Base-by-base conservation (phyloP, 2,329 filamentous ascomycete species). In the Microascus cirrosus region DNA sequence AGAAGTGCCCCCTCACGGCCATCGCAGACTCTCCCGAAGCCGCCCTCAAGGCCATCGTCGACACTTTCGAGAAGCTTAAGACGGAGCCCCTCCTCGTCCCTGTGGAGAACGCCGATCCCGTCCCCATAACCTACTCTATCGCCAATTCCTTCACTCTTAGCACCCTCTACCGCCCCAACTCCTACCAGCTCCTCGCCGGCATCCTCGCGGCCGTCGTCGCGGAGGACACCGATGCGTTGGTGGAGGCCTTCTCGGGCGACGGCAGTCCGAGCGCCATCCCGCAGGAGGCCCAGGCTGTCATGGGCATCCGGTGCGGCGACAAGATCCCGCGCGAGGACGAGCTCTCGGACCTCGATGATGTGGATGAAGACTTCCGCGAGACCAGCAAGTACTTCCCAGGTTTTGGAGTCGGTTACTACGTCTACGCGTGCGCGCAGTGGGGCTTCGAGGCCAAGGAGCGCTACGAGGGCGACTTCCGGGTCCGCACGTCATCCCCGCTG, bases 111-210 rank as follows among this genome's bases (percentile, higher is more conserved):
- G 70, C 71, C 22, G 67, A 79, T 32, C 77, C 78, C 0, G 68
- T 74, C 58, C 63, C 81, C n/a, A 66, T 82, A 56, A 80, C 77
- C 1, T 79, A 78, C 68, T 75, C 73, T 39, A 71, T 73, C 55
- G 61, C 81, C 39, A 74, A 76, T 62, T 65, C 67, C 8, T 67
- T 78, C 10, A 71, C 77, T 18, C 71, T 73, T 5, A 66, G 68
- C 1, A 66, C 70, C 2, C 63, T 80, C 28, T 81, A 81, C 63
- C 78, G 78, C 1, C 69, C 77, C 7, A 62, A 62, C 55, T 65
- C 65, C 48, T 78, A 79, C 60, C 67, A 68, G 24, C 62, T 60
- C 24, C 69, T 81, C 50, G 77, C 80, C 18, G 57, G 62, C 2
- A 70, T 74, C 2, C 67, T 80, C n/a, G 69, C 71, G 1, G 71